Percentiles rank a stretch among this genome's conserved stretches.
phyloP scores from a whole-genome alignment of 164 flowering plant genomes.

The Kalanchoe fedtschenkoi region DNA sequence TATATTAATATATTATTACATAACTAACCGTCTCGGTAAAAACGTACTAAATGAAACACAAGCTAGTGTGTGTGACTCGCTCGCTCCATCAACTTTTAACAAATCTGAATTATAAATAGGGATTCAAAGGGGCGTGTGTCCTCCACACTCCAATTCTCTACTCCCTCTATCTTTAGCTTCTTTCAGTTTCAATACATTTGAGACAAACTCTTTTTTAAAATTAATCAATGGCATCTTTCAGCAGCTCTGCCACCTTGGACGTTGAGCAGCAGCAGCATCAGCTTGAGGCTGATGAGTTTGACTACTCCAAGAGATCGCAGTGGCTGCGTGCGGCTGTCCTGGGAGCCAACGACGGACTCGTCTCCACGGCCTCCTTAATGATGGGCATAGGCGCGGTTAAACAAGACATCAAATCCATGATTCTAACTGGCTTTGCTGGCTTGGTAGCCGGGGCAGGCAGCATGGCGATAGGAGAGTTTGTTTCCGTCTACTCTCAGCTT shows the following conservation, averaged over 20 bases:
- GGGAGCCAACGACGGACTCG: constrained; percentile 52
- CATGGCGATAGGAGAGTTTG: constrained; percentile 61
- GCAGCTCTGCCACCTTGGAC: constrained; percentile 5
- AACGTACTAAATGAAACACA: too few relatives aligned
- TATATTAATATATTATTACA: too few relatives aligned
- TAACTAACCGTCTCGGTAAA: too few relatives aligned
- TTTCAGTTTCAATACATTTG: neutral
- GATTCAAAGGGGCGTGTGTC: constrained; percentile 28
- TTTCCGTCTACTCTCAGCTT: constrained; percentile 43
- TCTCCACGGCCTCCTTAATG: constrained; percentile 50
- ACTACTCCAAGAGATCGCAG: constrained; percentile 45
- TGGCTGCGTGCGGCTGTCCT: constrained; percentile 56
- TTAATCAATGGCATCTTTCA: constrained; percentile 16
- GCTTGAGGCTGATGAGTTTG: constrained; percentile 15
- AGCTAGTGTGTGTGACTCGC: too few relatives aligned
- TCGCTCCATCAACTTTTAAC: too few relatives aligned
- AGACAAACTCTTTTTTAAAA: neutral
- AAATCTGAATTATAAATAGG: constrained; percentile 22
- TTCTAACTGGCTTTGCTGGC: constrained; percentile 48
- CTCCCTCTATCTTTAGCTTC: neutral
- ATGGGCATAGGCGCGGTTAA: constrained; percentile 55
- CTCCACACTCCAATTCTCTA: constrained; percentile 23
- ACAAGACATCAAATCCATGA: constrained; percentile 40
- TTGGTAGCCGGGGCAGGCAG: constrained; percentile 49
- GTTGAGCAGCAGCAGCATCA: constrained; percentile 15